A percentile compares a stretch with the other conserved stretches of the same genome.
phyloP scores from a whole-genome alignment of 1,139 yeast species.

The Geotrichum phurueaensis region DNA sequence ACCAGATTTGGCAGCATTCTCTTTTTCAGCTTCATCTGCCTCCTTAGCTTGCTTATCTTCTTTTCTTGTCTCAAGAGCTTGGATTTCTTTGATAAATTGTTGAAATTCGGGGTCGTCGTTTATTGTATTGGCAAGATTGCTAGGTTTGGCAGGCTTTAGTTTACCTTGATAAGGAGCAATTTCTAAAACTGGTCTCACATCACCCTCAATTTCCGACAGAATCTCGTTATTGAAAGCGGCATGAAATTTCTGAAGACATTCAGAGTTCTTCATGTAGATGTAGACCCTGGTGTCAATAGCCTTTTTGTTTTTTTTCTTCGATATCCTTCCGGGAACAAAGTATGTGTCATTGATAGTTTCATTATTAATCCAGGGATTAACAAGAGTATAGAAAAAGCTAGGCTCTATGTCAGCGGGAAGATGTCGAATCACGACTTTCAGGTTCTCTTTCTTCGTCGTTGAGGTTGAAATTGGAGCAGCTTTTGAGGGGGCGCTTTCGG shows the following conservation, averaged over 20 bases:
- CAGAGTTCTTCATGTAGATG: conserved; percentile 19
- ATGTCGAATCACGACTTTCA: conserved; percentile 36
- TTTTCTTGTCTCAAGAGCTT: background rate
- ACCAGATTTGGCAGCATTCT: conserved; percentile 11
- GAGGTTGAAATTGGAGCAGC: background rate
- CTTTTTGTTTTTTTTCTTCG: conserved; percentile 24
- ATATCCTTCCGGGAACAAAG: conserved; percentile 36
- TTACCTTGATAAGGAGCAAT: conserved; percentile 27
- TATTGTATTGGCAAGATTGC: conserved; percentile 22
- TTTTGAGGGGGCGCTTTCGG: background rate
- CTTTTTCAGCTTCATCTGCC: conserved; percentile 7
- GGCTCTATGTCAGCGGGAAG: conserved; percentile 38
- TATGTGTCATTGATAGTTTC: conserved; percentile 28
- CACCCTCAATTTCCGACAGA: conserved; percentile 11
- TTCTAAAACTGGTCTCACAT: conserved; percentile 20
- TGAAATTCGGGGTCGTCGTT: conserved; percentile 21
- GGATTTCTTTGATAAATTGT: conserved; percentile 18
- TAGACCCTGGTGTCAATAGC: conserved; percentile 23
- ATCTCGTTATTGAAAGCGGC: conserved; percentile 18
- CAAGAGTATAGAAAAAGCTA: conserved; percentile 29
- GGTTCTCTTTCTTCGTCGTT: conserved; percentile 7
- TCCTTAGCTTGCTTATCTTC: background rate
- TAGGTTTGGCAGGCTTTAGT: conserved; percentile 17
- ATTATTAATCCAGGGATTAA: conserved; percentile 22
- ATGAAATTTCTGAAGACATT: conserved; percentile 19